Evolutionary conservation across 2,329 filamentous ascomycete species (phyloP), one percentile per base, ranked within the genome.

Genomic region (Tympanopsis confertula): DNA sequence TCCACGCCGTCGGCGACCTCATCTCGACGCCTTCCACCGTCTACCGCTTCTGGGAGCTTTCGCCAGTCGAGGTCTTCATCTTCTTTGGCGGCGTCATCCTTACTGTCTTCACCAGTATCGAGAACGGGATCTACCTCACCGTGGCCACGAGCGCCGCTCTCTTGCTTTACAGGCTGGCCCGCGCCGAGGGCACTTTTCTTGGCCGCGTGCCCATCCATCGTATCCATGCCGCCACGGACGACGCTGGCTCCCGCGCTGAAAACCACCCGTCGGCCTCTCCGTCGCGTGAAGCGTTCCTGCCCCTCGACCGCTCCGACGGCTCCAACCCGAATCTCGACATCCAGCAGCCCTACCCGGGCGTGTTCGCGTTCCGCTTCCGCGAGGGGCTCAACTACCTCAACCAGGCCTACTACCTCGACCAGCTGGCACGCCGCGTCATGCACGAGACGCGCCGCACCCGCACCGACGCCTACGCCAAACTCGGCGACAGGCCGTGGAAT

Each of bases 1-100:
- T 91, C 44, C 85, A 91, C 55, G 85, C 84, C 3, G 84, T 91
- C 1, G 78, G 76, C 46, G 83, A 88, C 49, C 61, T 88, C 35
- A 74, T 88, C 48, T 81, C 81, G 0, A 74, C 80, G 1, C 83
- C 83, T 1, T 79, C 80, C 46, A 78, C 74, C 0, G 68, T 88
- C 2, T 86, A 84, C 57, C 76, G 81, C 42, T 88, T 86, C 60
- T 88, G 83, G 83, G 69, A 74, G 30, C 71, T 86, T 0, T 82
- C 81, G 0, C 84, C 84, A 0, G 49, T 86, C 0, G 84, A 89
- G 50, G 73, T 82, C 1, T 42, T 82, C 32, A 82, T 88, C 49
- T 89, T 86, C 69, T 74, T 87, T 41, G 67, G 72, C 20, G 82
- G 84, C 48, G 81, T 88, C 5, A 54, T 84, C 12, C 47, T 69